phyloP scores from a whole-genome alignment of 2,329 filamentous ascomycete species.

The Colletotrichum sp. region DNA sequence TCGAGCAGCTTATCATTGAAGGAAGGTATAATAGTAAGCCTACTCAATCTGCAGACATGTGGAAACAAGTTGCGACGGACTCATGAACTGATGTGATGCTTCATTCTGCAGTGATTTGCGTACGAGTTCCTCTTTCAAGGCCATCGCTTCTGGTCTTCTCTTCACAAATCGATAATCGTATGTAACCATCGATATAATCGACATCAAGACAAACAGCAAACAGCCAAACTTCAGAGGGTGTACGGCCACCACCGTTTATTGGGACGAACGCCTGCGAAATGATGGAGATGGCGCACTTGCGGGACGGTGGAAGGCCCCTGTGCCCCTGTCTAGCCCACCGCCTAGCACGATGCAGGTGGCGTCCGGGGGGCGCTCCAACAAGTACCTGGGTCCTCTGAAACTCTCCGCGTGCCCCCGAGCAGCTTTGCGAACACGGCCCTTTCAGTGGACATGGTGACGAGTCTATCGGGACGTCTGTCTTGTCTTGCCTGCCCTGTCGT shows the following conservation, averaged over 20 bases:
- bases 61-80: background rate
- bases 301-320: background rate
- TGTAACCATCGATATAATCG: background rate
- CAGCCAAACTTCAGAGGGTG: background rate
- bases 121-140: background rate
- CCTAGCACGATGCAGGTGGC: background rate
- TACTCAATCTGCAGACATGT: background rate
- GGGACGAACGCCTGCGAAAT: conserved; percentile 13
- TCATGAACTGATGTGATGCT: background rate
- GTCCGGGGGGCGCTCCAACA: background rate
- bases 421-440: background rate
- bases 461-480: background rate
- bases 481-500: background rate
- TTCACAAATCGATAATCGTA: background rate
- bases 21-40: background rate
- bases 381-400: background rate
- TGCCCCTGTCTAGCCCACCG: background rate
- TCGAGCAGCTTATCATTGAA: background rate
- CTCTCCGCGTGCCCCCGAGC: background rate
- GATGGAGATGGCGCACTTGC: conserved; percentile 6
- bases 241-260: background rate
- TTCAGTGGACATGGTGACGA: background rate
- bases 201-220: background rate
- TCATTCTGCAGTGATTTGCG: background rate
- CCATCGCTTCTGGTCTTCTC: background rate